Evolutionary conservation across 352 stramenopile species (phyloP).

Genomic region (Globisporangium splendens): DNA sequence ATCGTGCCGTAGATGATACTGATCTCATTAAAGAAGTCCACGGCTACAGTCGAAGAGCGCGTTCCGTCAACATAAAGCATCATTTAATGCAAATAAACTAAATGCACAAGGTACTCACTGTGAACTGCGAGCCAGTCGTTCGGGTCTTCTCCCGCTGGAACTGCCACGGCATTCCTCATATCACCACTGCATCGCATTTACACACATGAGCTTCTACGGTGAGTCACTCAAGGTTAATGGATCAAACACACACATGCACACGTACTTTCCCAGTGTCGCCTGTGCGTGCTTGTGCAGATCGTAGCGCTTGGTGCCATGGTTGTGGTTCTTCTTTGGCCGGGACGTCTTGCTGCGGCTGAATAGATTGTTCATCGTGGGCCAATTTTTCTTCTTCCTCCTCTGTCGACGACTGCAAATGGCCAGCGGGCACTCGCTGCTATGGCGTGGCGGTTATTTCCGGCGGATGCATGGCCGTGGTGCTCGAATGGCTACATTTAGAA

Average conservation of each 20-base stretch:
- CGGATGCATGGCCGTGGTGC: no score
- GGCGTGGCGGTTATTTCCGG: no score
- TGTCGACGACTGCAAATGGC: no score
- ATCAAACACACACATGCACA: slow-evolving; percentile 15
- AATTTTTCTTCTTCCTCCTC: no score
- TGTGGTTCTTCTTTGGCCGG: slow-evolving; percentile 83
- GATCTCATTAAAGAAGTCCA: slow-evolving; percentile 95
- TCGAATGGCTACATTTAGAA: no score
- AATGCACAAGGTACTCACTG: slow-evolving; percentile 36
- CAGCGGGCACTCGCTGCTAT: no score
- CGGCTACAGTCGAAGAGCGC: slow-evolving; percentile 33
- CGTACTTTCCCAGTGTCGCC: slow-evolving; percentile 74
- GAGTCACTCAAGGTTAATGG: no score
- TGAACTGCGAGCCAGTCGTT: slow-evolving; percentile 93
- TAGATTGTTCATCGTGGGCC: slow-evolving; percentile 56
- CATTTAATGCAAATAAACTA: background rate
- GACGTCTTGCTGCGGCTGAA: slow-evolving; percentile 87
- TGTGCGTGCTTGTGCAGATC: slow-evolving; percentile 82
- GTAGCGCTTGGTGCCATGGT: slow-evolving; percentile 75
- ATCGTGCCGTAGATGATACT: slow-evolving; percentile 91
- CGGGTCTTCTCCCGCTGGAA: slow-evolving; percentile 77
- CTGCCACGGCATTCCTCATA: slow-evolving; percentile 54
- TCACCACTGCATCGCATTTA: slow-evolving; percentile 41
- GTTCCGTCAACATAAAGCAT: background rate
- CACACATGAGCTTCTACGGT: no score